Percentiles rank a stretch among this genome's conserved stretches.
These are phyloP conservation scores for Uncinocarpus reesii DNA, from an alignment of 2,329 filamentous ascomycete genomes.

Conservation along the genomic window DNA sequence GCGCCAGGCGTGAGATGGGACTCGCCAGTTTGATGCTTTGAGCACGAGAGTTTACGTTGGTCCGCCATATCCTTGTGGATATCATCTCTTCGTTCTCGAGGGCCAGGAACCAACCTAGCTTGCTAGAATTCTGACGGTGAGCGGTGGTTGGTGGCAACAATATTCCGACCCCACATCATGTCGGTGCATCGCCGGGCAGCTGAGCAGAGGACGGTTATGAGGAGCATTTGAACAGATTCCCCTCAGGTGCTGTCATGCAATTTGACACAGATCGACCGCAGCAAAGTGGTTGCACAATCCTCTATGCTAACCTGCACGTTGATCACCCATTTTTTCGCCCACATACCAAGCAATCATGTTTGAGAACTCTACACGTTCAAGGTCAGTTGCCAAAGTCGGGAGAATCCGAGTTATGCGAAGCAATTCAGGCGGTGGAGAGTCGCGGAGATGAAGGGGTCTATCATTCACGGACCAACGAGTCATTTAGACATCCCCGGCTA, in stretches of 20 bases:
- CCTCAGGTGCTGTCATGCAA: not conserved
- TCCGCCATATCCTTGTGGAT: not conserved
- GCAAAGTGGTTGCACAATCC: not conserved
- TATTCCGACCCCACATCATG: not conserved
- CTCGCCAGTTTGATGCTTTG: no score
- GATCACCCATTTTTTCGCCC: not conserved
- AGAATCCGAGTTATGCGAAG: no score
- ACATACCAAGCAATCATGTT: not conserved
- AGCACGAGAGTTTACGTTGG: not conserved
- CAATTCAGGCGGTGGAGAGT: no score
- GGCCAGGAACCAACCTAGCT: constrained; percentile 7
- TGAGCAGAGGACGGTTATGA: no score
- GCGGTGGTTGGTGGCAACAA: not conserved
- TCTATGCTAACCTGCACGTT: not conserved
- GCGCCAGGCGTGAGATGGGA: no score
- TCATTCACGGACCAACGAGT: no score
- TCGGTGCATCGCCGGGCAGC: no score
- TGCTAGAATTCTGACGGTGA: not conserved
- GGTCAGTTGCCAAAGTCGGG: no score
- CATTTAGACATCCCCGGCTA: not conserved
- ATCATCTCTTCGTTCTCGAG: not conserved
- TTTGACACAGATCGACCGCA: not conserved
- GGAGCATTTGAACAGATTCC: not conserved
- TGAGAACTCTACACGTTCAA: no score
- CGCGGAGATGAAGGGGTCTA: no score